Conservation (phyloP, 2,329 filamentous ascomycete species). For the Ceratocystis alfenasii region DNA sequence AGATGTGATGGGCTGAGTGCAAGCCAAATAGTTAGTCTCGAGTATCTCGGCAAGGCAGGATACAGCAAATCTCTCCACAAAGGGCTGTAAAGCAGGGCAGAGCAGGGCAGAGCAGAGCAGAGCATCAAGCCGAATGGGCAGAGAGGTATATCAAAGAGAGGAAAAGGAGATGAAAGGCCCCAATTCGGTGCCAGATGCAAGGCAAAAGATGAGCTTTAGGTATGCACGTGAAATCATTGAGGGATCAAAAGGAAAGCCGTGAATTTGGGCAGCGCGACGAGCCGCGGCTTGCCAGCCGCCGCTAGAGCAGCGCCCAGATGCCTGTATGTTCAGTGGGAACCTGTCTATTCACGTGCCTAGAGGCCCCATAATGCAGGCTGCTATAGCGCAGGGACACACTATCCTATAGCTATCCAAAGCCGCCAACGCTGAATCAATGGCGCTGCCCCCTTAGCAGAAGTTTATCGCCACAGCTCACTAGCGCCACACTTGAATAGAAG, state of each 20-base stretch:
- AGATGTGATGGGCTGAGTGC: too few species aligned
- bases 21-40: too few species aligned
- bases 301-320: background rate
- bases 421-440: too few species aligned
- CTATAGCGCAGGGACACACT: background rate
- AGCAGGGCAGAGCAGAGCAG: background rate
- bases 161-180: background rate
- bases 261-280: background rate
- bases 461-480: background rate
- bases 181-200: background rate
- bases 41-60: background rate
- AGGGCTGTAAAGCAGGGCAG: background rate
- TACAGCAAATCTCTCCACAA: too few species aligned
- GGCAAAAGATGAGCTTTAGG: background rate
- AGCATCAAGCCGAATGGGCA: background rate
- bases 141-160: background rate
- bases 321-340: too few species aligned
- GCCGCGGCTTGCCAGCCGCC: background rate
- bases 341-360: too few species aligned
- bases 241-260: slow-evolving; percentile 1
- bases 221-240: slow-evolving; percentile 9
- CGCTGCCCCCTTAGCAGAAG: background rate
- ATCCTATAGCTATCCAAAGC: too few species aligned
- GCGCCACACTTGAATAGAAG: background rate
- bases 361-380: too few species aligned